Evolutionary conservation across 805 yeast species (phyloP), one percentile per base, ranked within the genome.

Genomic region (Starmerella stigmatis): DNA sequence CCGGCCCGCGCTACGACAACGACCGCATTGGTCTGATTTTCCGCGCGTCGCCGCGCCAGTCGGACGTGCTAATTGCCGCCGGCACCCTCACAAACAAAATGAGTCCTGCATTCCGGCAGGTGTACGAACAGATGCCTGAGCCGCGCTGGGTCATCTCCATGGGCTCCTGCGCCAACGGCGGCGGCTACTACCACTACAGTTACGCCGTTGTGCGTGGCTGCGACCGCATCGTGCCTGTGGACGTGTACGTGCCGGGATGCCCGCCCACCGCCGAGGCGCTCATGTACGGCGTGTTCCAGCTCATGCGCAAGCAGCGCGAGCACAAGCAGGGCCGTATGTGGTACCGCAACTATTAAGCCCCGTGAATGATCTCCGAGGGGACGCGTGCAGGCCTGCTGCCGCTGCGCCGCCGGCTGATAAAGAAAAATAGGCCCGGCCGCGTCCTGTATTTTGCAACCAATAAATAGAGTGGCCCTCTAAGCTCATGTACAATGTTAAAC

Each of bases 101-200:
- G 94, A 94, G 94, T 2, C 94, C 94, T 32, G 92, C 92, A 21
- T 71, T 84, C 64, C 79, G 94, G 70, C 92, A 83, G 69, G 94
- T 84, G 27, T 84, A 85, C 65, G 94, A 84, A 65, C 94, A 84
- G 67, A 85, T 85, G 94, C 86, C 94, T 28, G 92, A 81, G 57
- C 94, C 94, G 38, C 78, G 88, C 67, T 84, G 94, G 94, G 94
- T 85, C 43, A 84, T 84, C 57, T 81, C 92, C 46, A 84, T 84
- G 94, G 94, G 94, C 40, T 80, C 89, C 7, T 84, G 94, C 68
- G 94, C 94, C 52, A 84, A 84, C 62, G 94, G 94, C 51, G 94
- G 94, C 50, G 94, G 94, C 27, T 84, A 84, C 67, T 84, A 84
- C 68, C 94, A 84, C 65, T 84, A 84, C 66, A 81, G 92, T 10